phyloP scores from a whole-genome alignment of 2,329 filamentous ascomycete genomes.

The Aspergillus sp. region DNA sequence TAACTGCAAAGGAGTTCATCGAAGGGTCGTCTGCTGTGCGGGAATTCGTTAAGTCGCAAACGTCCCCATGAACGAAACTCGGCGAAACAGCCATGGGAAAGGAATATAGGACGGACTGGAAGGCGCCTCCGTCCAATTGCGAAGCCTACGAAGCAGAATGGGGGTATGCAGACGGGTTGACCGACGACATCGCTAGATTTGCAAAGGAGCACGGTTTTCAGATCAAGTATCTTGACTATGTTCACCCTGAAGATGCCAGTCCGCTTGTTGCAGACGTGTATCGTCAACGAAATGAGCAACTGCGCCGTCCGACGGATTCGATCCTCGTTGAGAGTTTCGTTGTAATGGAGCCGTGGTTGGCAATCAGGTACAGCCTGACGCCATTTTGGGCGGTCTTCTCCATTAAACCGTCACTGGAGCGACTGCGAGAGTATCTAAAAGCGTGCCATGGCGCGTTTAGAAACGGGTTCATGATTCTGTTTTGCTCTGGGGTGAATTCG shows the following conservation, averaged over 20 bases:
- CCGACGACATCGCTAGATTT: neutral
- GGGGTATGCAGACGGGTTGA: neutral
- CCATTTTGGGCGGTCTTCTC: neutral
- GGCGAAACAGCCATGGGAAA: neutral
- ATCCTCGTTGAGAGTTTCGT: neutral
- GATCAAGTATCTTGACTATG: neutral
- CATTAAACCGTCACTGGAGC: neutral
- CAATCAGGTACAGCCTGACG: neutral
- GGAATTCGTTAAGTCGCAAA: neutral
- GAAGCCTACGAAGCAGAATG: neutral
- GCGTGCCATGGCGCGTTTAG: neutral
- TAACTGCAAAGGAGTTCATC: neutral
- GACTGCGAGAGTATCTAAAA: neutral
- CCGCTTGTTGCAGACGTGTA: neutral
- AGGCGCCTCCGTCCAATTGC: neutral
- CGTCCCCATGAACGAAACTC: neutral
- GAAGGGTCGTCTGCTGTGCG: neutral
- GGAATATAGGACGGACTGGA: neutral
- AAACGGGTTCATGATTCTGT: neutral
- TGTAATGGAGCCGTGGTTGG: neutral
- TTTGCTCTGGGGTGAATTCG: neutral
- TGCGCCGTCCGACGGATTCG: neutral
- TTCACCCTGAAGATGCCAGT: neutral
- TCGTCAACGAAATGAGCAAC: neutral
- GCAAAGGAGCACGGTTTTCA: neutral